phyloP scores from a whole-genome alignment of 352 stramenopile species.

The Pythium guiyangense region DNA sequence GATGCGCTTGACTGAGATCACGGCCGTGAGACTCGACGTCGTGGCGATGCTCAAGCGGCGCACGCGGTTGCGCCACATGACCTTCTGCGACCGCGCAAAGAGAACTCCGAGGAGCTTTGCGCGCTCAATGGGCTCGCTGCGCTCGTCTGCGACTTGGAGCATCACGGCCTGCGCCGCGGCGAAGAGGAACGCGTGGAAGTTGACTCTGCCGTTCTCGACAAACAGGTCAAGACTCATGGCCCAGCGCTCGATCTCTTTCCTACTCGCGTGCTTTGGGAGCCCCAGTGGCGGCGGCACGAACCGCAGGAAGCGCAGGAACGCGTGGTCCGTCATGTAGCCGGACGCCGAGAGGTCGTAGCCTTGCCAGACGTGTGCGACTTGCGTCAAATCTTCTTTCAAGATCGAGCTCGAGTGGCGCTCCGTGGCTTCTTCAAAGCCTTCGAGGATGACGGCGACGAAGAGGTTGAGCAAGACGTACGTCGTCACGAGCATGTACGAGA shows the following conservation, averaged over 20 bases:
- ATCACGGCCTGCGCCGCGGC: slow-evolving; percentile 28
- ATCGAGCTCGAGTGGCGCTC: slow-evolving; percentile 31
- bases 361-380: slow-evolving; percentile 28
- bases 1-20: slow-evolving; percentile 36
- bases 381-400: slow-evolving; percentile 31
- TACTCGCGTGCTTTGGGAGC: slow-evolving; percentile 16
- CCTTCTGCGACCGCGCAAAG: slow-evolving; percentile 26
- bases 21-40: slow-evolving; percentile 15
- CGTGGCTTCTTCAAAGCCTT: slow-evolving; percentile 63
- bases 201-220: slow-evolving; percentile 24
- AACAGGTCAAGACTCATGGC: slow-evolving; percentile 25
- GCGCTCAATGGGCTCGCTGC: slow-evolving; percentile 23
- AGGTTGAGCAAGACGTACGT: slow-evolving; percentile 77
- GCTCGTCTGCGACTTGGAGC: slow-evolving; percentile 20
- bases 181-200: slow-evolving; percentile 35
- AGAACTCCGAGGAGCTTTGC: slow-evolving; percentile 16
- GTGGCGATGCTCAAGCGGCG: slow-evolving; percentile 14
- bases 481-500: slow-evolving; percentile 53
- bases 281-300: slow-evolving; percentile 35
- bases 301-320: slow-evolving; percentile 33
- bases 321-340: slow-evolving; percentile 31
- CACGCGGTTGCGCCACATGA: slow-evolving; percentile 14
- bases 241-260: slow-evolving; percentile 29
- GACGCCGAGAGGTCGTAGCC: slow-evolving; percentile 27
- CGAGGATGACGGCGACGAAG: slow-evolving; percentile 78